Evolutionary conservation across 2,329 filamentous ascomycete species (phyloP).

Genomic region (Alternaria triticina): DNA sequence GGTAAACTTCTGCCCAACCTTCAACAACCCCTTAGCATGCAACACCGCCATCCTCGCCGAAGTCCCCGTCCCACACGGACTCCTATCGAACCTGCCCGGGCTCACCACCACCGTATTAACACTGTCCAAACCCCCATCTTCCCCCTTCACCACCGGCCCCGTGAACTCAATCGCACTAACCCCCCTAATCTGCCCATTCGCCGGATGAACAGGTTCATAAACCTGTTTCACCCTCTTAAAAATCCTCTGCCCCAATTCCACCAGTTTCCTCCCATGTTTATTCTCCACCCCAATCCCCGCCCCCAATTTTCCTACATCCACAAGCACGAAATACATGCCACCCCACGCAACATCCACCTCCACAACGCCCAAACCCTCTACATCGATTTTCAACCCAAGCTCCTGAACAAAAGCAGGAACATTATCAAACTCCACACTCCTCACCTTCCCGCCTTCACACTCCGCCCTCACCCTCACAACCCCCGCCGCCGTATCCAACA

Average conservation of each 20-base stretch:
- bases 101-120: conserved; percentile 54
- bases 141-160: conserved; percentile 31
- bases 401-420: conserved; percentile 53
- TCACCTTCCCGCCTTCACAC: conserved; percentile 54
- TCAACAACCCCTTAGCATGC: conserved; percentile 50
- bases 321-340: conserved; percentile 55
- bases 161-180: conserved; percentile 52
- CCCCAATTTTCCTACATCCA: conserved; percentile 49
- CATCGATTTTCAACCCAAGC: conserved; percentile 48
- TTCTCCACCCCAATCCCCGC: conserved; percentile 47
- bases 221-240: conserved; percentile 48
- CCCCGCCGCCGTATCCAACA: conserved; percentile 55
- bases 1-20: conserved; percentile 46
- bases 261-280: conserved; percentile 43
- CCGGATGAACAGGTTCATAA: conserved; percentile 52
- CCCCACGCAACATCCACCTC: conserved; percentile 54
- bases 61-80: conserved; percentile 56
- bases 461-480: conserved; percentile 51
- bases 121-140: conserved; percentile 34
- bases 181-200: conserved; percentile 51
- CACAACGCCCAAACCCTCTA: background rate
- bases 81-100: conserved; percentile 55
- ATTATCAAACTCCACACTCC: conserved; percentile 54
- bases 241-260: conserved; percentile 54
- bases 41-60: conserved; percentile 54